Evolutionary conservation across 2,329 filamentous ascomycete genomes (phyloP), one percentile per base, ranked within the genome.

Genomic region (Ophiocordyceps camponoti-leonardi): DNA sequence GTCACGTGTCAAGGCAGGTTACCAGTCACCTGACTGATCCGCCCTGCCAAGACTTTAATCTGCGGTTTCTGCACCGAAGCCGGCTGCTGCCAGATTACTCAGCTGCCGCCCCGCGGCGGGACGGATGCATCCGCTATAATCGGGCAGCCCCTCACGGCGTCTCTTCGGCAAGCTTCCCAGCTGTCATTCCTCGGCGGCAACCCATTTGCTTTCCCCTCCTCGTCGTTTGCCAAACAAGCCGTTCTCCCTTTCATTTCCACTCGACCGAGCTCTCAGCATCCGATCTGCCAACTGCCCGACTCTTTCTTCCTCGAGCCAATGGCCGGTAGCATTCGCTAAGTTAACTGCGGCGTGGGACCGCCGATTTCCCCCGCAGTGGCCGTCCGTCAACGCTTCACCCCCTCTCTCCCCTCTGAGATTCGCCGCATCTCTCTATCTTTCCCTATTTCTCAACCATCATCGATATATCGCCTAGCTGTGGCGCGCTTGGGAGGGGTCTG

Each of bases 321-420:
- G 74, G 68, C 67, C 69, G 65, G 67, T 61, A 63, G 68, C 64
- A 68, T 68, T 63, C 66, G 68, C 60, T 77, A 75, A 67, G 67
- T 69, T 70, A 69, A 68, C 70, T 71, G 68, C 71, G 70, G 67
- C 69, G 69, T 71, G 70, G 69, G 71, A 50, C 45, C 47, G 45
- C 26, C 47, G 62, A 61, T 56, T 68, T 71, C 26, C 68, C 71
- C 72, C 72, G 71, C 71, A 73, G 68, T 68, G 68, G 67, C 68
- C 61, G 67, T 53, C 68, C 61, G 67, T 53, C 31, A 13, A 6
- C 31, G 12, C 31, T n/a, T 33, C 31, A 14, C 3, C 31, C 31
- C 31, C 23, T 41, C 37, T n/a, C 20, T 22, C 12, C 35, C 41
- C 48, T 54, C 53, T 10, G 19, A 44, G 14, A 23, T 13, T 14